phyloP scores from a whole-genome alignment of 768 basidiomycete genomes.

The Trametes elegans region DNA sequence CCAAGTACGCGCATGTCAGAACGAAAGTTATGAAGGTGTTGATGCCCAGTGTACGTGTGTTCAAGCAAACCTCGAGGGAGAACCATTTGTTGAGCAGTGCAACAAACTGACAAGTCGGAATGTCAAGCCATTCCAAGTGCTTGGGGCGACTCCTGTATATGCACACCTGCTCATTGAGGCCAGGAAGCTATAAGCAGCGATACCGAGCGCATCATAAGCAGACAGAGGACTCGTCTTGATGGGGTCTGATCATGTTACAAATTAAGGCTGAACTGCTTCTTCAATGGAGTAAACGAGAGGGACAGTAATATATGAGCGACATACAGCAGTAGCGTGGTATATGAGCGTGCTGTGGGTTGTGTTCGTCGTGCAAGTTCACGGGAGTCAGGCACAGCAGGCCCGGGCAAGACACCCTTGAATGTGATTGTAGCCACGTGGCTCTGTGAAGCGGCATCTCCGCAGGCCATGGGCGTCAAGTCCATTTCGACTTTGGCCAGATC shows the following conservation, averaged over 20 bases:
- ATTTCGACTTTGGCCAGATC: conserved; percentile 4
- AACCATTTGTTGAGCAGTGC: no score
- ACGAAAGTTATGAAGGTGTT: no score
- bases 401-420: neutral
- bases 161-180: no score
- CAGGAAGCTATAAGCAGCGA: neutral
- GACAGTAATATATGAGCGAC: neutral
- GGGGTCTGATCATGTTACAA: neutral
- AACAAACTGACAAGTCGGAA: no score
- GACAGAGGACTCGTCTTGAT: neutral
- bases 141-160: no score
- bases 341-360: no score
- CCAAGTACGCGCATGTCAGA: no score
- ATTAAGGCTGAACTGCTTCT: neutral
- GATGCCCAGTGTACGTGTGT: no score
- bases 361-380: no score
- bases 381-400: neutral
- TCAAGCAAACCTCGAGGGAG: no score
- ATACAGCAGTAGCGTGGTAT: neutral
- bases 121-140: no score
- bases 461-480: neutral
- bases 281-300: neutral
- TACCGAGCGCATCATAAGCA: neutral
- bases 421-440: conserved; percentile 1
- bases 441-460: conserved; percentile 2